Evolutionary conservation across 345 rosid species (phyloP).

Genomic region (Firmiana major): DNA sequence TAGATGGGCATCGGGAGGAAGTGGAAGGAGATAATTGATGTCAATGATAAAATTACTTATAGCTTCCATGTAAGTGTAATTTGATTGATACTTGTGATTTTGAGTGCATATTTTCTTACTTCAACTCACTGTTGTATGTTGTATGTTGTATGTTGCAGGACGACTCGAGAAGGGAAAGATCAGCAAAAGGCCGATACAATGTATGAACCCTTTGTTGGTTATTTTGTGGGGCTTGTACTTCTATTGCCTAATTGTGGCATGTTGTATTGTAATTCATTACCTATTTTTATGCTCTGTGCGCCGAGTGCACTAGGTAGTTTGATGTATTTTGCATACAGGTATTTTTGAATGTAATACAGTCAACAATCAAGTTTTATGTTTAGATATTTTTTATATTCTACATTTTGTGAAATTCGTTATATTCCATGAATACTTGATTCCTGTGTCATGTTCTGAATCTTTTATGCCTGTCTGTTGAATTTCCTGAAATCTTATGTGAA

Average conservation of each 20-base stretch:
- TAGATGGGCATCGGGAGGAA: slow-evolving; percentile 90
- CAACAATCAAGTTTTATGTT: background rate
- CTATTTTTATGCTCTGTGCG: slow-evolving; percentile 4
- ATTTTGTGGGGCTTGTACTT: background rate
- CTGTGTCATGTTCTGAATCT: background rate
- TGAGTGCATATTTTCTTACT: background rate
- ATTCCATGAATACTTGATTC: background rate
- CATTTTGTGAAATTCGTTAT: background rate
- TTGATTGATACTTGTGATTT: background rate
- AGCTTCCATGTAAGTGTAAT: slow-evolving; percentile 62
- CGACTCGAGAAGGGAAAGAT: slow-evolving; percentile 63
- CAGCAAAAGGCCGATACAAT: slow-evolving; percentile 52
- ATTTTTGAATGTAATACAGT: slow-evolving; percentile 4
- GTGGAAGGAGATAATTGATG: slow-evolving; percentile 87
- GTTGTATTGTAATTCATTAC: background rate
- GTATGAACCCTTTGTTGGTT: slow-evolving; percentile 38
- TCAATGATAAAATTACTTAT: slow-evolving; percentile 71
- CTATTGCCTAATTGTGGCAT: background rate
- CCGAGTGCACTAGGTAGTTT: background rate
- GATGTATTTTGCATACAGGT: slow-evolving; percentile 7
- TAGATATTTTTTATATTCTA: background rate
- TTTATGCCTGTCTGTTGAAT: background rate
- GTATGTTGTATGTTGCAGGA: slow-evolving; percentile 53
- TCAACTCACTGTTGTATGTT: slow-evolving; percentile 18
- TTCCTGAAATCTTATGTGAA: background rate